Evolutionary conservation across 2,329 filamentous ascomycete species (phyloP).

Genomic region (Exophiala spinifera): DNA sequence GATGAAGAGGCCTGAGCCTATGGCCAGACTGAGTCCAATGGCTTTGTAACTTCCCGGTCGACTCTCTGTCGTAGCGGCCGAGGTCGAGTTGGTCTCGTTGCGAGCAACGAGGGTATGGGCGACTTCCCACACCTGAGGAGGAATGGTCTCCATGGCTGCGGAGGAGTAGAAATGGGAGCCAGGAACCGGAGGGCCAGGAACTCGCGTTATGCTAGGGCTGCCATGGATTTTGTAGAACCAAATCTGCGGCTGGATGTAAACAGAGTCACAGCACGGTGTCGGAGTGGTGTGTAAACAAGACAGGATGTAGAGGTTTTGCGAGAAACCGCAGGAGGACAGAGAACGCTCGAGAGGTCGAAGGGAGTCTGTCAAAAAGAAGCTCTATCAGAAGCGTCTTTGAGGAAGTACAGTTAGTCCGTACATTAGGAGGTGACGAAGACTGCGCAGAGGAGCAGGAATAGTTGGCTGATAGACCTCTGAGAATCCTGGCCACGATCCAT

Average conservation of each 20-base stretch:
- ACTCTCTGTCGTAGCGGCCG: conserved; percentile 13
- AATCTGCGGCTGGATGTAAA: too few relatives aligned
- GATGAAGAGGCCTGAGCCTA: conserved; percentile 88
- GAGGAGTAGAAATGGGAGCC: background rate
- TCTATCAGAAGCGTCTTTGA: too few relatives aligned
- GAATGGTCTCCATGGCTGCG: conserved; percentile 19
- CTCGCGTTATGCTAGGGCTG: conserved; percentile 5
- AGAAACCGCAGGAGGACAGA: background rate
- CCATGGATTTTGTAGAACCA: conserved; percentile 9
- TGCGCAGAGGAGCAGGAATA: conserved; percentile 1
- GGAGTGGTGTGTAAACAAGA: background rate
- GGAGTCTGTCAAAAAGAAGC: too few relatives aligned
- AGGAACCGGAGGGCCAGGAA: conserved; percentile 2
- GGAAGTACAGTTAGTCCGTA: too few relatives aligned
- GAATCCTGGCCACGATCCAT: background rate
- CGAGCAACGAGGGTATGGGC: conserved; percentile 27
- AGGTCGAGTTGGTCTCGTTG: conserved; percentile 25
- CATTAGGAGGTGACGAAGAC: background rate
- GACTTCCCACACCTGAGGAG: conserved; percentile 23
- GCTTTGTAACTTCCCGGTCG: conserved; percentile 70
- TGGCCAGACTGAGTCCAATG: conserved; percentile 79
- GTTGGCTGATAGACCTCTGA: background rate
- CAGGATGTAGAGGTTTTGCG: background rate
- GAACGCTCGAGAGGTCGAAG: background rate
- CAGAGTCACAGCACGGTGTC: background rate